These are phyloP conservation scores for Lipomyces orientalis DNA, from an alignment of 805 yeast species.

Conservation along the genomic window DNA sequence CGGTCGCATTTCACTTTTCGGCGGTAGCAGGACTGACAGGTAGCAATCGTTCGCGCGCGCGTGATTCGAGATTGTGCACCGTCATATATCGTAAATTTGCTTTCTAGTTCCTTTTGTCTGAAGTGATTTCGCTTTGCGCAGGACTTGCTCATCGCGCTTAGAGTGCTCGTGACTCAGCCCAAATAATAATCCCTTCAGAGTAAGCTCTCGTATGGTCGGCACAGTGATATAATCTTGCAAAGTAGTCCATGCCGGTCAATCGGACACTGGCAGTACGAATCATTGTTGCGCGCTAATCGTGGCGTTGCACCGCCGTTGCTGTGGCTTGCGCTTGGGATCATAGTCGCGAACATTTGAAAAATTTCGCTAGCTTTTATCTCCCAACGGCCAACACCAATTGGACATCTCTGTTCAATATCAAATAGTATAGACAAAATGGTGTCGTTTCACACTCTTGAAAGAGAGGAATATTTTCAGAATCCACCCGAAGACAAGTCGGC, in stretches of 20 bases:
- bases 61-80: conserved; percentile 19
- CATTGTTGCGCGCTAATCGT: no score
- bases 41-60: conserved; percentile 26
- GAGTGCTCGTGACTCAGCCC: not conserved
- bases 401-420: not conserved
- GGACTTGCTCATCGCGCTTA: not conserved
- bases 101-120: not conserved
- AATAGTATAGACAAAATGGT: conserved; percentile 21
- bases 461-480: conserved; percentile 80
- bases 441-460: conserved; percentile 79
- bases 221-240: no score
- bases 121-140: not conserved
- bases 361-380: not conserved
- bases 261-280: not conserved
- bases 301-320: not conserved
- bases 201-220: not conserved
- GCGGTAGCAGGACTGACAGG: conserved; percentile 28
- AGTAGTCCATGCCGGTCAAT: not conserved
- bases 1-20: conserved; percentile 29
- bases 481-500: conserved; percentile 89
- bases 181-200: not conserved
- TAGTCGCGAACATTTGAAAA: not conserved
- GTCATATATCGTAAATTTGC: no score
- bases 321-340: not conserved
- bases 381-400: not conserved